Base-by-base conservation (phyloP, 2,329 filamentous ascomycete genomes). In the Fusarium anguioides region DNA sequence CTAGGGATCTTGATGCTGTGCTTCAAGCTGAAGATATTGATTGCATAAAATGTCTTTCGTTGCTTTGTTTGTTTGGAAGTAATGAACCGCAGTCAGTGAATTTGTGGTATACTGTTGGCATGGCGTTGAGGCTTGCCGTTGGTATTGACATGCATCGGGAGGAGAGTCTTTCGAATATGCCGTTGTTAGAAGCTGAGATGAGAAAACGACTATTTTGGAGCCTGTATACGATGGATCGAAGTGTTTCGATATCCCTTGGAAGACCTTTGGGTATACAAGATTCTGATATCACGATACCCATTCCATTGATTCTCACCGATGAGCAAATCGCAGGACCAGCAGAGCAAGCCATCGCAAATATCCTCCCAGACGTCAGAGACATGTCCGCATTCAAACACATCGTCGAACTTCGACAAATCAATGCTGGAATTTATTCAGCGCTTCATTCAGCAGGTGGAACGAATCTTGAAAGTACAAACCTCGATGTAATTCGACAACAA, bases 61-160 rank as follows among this genome's bases (percentile, higher is more conserved):
- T 71, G 12, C 69, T 71, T 0, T 71, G 69, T 27, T 45, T 71
- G 3, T 71, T 63, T 10, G 69, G 69, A 5, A 71, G 68, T 12
- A 71, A 71, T n/a, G 69, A 71, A 24, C 69, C 69, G 4, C 69
- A 71, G 21, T 56, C 66, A 15, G 60, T 71, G 5, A 71, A 71
- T 11, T 9, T 71, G 26, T 71, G 69, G 69, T 69, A 71, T 21
- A 70, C 66, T 4, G 69, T 70, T 49, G 69, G 69, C 4, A 42
- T 71, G 33, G 69, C 69, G 4, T 18, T 71, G 20, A 59, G 69
- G 3, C 69, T 71, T 27, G 66, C 69, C 2, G 63, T 71, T 2
- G 69, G 69, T 1, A 71, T 70, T 4, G 69, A 70, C 18, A 60
- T 71, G 18, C 69, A 71, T 27, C 64, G 69, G 9, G 59, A 63